phyloP scores from a whole-genome alignment of 805 yeast species.

The Cyberlindnera suaveolens region DNA sequence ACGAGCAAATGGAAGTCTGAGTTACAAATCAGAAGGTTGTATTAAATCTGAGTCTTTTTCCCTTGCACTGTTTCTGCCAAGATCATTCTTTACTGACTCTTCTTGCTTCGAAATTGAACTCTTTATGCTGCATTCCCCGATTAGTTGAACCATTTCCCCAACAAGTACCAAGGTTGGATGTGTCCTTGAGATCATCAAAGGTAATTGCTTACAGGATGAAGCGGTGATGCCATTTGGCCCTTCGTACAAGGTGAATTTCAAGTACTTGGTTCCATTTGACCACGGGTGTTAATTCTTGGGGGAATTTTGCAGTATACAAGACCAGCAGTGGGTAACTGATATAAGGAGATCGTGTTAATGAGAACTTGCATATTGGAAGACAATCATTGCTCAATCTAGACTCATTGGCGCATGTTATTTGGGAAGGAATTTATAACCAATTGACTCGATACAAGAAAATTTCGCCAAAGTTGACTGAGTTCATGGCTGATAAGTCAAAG shows the following conservation, averaged over 20 bases:
- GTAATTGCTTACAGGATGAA: slow-evolving; percentile 7
- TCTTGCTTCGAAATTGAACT: neutral
- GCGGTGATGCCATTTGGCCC: slow-evolving; percentile 6
- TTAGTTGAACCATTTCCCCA: neutral
- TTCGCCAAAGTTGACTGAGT: no score
- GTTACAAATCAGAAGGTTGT: neutral
- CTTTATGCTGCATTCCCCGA: neutral
- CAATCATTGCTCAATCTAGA: slow-evolving; percentile 6
- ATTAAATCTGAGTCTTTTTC: neutral
- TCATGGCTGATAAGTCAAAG: no score
- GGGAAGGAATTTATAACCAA: slow-evolving; percentile 28
- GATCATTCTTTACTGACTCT: neutral
- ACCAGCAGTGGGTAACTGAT: slow-evolving; percentile 1
- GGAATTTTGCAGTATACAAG: no score
- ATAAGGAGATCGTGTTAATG: slow-evolving; percentile 9
- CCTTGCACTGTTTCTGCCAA: neutral
- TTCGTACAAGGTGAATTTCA: neutral
- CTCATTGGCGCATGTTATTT: slow-evolving; percentile 32
- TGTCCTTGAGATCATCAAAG: slow-evolving; percentile 34
- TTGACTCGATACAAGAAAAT: no score
- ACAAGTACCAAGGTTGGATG: slow-evolving; percentile 41
- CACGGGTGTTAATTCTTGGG: no score
- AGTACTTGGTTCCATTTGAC: neutral
- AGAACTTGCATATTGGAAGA: slow-evolving; percentile 5
- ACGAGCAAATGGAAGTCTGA: neutral